Percentiles rank a stretch among this genome's conserved stretches.
Evolutionary conservation across 2,329 filamentous ascomycete genomes (phyloP).

Genomic region (Monosporascus sp.): DNA sequence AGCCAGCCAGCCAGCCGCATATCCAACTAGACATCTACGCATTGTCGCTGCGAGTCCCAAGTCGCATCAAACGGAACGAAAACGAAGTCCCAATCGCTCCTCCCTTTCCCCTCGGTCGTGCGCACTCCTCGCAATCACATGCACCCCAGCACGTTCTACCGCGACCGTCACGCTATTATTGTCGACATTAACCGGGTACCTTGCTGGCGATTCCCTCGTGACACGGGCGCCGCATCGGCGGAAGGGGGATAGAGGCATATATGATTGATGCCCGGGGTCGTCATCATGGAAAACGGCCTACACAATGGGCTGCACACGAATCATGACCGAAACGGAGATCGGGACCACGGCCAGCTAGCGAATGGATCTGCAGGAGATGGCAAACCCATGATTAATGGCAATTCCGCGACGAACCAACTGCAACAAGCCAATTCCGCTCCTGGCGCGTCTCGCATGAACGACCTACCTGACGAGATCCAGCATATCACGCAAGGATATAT

Average conservation of each 20-base stretch:
- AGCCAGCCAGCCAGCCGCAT: not conserved
- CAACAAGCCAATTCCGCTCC: conserved; percentile 18
- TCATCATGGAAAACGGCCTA: conserved; percentile 52
- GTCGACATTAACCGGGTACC: conserved; percentile 1
- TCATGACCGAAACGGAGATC: conserved; percentile 47
- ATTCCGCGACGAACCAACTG: conserved; percentile 13
- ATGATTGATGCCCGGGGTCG: conserved; percentile 42
- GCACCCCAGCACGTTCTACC: not conserved
- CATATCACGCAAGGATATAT: conserved; percentile 76
- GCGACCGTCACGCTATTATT: not conserved
- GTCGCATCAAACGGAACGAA: not conserved
- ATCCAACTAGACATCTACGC: not conserved
- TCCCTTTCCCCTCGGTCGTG: not conserved
- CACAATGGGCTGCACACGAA: conserved; percentile 50
- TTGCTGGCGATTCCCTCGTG: conserved; percentile 13
- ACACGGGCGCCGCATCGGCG: conserved; percentile 25
- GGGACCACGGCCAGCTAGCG: conserved; percentile 38
- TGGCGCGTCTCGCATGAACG: conserved; percentile 41
- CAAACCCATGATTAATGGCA: conserved; percentile 25
- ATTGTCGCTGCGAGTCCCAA: not conserved
- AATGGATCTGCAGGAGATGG: conserved; percentile 21
- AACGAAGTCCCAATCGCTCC: not conserved
- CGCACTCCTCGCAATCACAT: not conserved
- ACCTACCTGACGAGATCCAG: conserved; percentile 55
- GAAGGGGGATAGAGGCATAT: conserved; percentile 27